These are phyloP conservation scores for Capronia epimyces DNA, from an alignment of 2,329 filamentous ascomycete species.

Conservation along the genomic window DNA sequence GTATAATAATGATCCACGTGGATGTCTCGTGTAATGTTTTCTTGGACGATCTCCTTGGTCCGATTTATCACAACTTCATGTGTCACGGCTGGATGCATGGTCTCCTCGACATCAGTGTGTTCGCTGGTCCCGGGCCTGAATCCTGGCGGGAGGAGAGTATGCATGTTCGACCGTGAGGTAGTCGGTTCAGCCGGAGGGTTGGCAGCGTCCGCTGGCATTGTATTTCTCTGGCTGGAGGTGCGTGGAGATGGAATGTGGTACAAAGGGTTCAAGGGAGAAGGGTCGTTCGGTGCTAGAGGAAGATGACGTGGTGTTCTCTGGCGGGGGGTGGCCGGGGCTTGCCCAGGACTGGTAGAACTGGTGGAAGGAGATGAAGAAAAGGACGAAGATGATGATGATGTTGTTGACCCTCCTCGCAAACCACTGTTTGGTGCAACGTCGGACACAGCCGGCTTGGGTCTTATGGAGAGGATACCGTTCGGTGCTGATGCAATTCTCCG, in stretches of 20 bases:
- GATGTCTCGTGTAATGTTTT: constrained; percentile 35
- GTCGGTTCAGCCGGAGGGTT: neutral
- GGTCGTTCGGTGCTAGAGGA: constrained; percentile 20
- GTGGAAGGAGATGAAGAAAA: constrained; percentile 6
- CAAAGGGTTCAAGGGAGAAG: constrained; percentile 20
- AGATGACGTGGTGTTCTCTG: constrained; percentile 18
- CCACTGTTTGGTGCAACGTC: neutral
- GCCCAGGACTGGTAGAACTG: constrained; percentile 3
- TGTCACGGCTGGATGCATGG: constrained; percentile 30
- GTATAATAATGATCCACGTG: constrained; percentile 35
- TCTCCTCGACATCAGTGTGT: constrained; percentile 18
- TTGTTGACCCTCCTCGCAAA: neutral
- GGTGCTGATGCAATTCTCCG: neutral
- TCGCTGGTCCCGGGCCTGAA: constrained; percentile 17
- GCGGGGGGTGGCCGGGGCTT: neutral
- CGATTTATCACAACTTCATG: constrained; percentile 32
- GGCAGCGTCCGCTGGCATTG: neutral
- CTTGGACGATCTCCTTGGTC: constrained; percentile 31
- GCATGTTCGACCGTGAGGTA: neutral
- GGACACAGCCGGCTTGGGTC: constrained; percentile 6
- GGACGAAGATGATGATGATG: constrained; percentile 4
- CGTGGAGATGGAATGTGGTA: constrained; percentile 17
- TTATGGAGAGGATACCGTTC: constrained; percentile 6
- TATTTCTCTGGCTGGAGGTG: neutral
- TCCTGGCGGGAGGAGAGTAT: constrained; percentile 17